Conservation (phyloP, 345 rosid species). For the Hirschfeldia incana region DNA sequence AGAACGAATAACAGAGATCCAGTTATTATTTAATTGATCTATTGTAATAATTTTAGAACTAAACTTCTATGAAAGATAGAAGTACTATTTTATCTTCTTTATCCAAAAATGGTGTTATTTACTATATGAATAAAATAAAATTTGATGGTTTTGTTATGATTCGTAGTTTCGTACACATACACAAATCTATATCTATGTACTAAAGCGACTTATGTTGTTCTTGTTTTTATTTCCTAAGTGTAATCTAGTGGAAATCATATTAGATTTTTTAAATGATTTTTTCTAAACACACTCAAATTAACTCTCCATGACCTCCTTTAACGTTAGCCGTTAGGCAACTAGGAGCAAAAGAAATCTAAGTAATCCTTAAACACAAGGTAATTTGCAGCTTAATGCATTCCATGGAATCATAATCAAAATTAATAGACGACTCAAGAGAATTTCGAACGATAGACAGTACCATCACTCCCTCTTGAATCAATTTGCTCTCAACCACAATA, state of each 20-base stretch:
- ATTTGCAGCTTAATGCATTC: no score
- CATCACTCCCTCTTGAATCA: no score
- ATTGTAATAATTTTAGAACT: background rate
- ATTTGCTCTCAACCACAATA: no score
- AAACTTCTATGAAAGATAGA: background rate
- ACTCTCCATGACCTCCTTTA: no score
- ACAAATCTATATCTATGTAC: background rate
- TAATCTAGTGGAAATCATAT: background rate
- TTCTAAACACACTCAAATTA: background rate
- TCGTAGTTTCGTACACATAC: background rate
- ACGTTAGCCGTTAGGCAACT: no score
- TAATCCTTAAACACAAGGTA: no score
- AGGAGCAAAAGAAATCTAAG: no score
- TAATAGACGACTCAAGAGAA: no score
- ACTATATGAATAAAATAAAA: background rate
- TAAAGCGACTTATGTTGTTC: background rate
- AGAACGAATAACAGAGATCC: constrained; percentile 1
- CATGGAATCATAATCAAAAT: no score
- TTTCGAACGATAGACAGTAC: no score
- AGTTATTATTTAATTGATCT: background rate
- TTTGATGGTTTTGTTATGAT: background rate
- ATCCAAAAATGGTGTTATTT: background rate
- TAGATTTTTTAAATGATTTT: background rate
- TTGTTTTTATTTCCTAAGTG: no score
- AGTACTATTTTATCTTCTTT: background rate